Evolutionary conservation across 2,329 filamentous ascomycete species (phyloP).

Genomic region (Colletotrichum sp.): DNA sequence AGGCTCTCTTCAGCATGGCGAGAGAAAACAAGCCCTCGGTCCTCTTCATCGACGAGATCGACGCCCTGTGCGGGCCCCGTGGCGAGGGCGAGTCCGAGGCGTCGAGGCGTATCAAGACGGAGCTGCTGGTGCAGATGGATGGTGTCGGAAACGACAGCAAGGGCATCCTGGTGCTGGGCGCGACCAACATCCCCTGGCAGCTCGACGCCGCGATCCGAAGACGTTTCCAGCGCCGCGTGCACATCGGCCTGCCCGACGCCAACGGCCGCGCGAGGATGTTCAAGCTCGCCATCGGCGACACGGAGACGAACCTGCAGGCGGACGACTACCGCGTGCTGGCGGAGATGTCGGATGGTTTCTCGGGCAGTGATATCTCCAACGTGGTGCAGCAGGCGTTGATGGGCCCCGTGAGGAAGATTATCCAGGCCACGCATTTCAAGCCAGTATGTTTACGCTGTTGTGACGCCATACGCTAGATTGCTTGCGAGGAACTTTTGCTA

Average conservation of each 20-base stretch:
- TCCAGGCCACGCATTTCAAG: conserved; percentile 98
- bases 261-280: conserved; percentile 94
- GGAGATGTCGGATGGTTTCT: conserved; percentile 88
- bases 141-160: conserved; percentile 96
- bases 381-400: conserved; percentile 96
- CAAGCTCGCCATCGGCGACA: conserved; percentile 90
- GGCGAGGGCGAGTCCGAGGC: conserved; percentile 97
- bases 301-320: conserved; percentile 81
- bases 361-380: conserved; percentile 93
- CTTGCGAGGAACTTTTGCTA: not conserved
- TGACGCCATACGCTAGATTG: not conserved
- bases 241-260: conserved; percentile 89
- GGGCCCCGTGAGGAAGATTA: conserved; percentile 96
- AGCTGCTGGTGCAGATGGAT: conserved; percentile 98
- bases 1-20: conserved; percentile 96
- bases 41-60: conserved; percentile 98
- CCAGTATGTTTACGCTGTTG: conserved; percentile 61
- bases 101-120: conserved; percentile 96
- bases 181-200: conserved; percentile 99
- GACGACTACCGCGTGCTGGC: conserved; percentile 83
- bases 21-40: conserved; percentile 98
- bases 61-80: conserved; percentile 92
- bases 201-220: conserved; percentile 93
- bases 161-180: conserved; percentile 91
- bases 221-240: conserved; percentile 94